phyloP scores from a whole-genome alignment of 495 filamentous ascomycete species.

The Penicillium ucsense region DNA sequence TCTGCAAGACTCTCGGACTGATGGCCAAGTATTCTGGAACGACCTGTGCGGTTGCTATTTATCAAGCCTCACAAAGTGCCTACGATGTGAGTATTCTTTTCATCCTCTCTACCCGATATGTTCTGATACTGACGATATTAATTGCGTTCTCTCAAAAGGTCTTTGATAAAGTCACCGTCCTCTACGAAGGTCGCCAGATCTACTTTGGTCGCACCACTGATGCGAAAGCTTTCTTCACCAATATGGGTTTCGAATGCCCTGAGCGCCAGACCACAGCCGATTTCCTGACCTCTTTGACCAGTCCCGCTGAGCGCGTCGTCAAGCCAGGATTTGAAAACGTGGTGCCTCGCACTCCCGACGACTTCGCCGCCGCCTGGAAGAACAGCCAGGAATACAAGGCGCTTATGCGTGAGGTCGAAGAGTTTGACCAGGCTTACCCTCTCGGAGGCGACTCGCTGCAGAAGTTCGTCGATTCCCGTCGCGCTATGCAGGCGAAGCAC shows the following conservation, averaged over 20 bases:
- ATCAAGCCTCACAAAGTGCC: slow-evolving; percentile 73
- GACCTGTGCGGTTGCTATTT: slow-evolving; percentile 66
- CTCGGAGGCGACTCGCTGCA: slow-evolving; percentile 30
- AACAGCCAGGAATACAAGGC: slow-evolving; percentile 42
- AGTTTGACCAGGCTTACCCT: slow-evolving; percentile 39
- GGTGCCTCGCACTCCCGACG: slow-evolving; percentile 61
- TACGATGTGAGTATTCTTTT: slow-evolving; percentile 39
- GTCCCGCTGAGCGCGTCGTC: slow-evolving; percentile 54
- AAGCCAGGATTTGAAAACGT: slow-evolving; percentile 52
- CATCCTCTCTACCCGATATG: neutral
- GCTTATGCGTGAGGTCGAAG: slow-evolving; percentile 43
- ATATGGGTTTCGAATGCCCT: slow-evolving; percentile 55
- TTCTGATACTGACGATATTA: neutral
- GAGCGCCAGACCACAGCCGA: slow-evolving; percentile 60
- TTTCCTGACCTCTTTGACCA: slow-evolving; percentile 70
- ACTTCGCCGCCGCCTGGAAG: slow-evolving; percentile 58
- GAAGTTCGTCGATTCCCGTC: slow-evolving; percentile 32
- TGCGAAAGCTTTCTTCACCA: slow-evolving; percentile 55
- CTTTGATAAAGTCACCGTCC: slow-evolving; percentile 48
- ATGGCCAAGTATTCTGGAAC: slow-evolving; percentile 60
- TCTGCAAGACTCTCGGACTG: slow-evolving; percentile 52
- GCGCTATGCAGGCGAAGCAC: slow-evolving; percentile 36
- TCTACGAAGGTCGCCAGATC: slow-evolving; percentile 56
- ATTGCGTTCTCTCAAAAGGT: neutral
- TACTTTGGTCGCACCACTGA: slow-evolving; percentile 55